Evolutionary conservation across 1,284 basidiomycete genomes (phyloP), one percentile per base, ranked within the genome.

Genomic region (Malassezia brasiliensis): DNA sequence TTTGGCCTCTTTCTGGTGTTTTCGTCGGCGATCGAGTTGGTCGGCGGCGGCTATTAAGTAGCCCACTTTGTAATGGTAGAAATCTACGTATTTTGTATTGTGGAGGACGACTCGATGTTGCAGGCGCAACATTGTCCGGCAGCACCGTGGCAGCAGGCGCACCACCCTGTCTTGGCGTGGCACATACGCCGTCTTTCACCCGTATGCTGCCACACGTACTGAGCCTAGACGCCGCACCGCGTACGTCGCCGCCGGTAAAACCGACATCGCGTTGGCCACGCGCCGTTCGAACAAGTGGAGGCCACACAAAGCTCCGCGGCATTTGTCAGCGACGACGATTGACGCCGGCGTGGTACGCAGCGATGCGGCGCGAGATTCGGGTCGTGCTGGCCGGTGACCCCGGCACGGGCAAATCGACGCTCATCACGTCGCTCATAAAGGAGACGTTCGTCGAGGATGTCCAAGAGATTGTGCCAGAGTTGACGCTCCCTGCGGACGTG

Each of bases 301-400:
- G 35, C 35, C 25, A 28, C 3, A 28, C 25, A 7, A 28, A 28
- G 25, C 25, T 4, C 25, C 25, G 25, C 25, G 25, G 25, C 25
- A 15, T 37, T 37, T 37, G 36, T 37, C 36, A 37, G 36, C 36
- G 6, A 34, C 32, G 14, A 7, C 36, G 36, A 17, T 10, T n/a
- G 36, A 10, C 36, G 6, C 36, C 14, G 15, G n/a, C 6, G 15
- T 37, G 6, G 36, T 37, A 3, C 36, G 36, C 20, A 22, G 20
- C 30, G 39, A 89, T 88, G 86, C 81, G 85, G 73, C 83, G 86
- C 76, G 88, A 90, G 81, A 86, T 90, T 50, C 83, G 90, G 65
- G 90, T 94, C 73, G 83, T 93, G 62, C 82, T 96, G 69, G 88
- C 93, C 59, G 90, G 90, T 62, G 91, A 96, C 77, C 87, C 88